Evolutionary conservation across 2,329 filamentous ascomycete genomes (phyloP).

Genomic region (Colletotrichum sp.): DNA sequence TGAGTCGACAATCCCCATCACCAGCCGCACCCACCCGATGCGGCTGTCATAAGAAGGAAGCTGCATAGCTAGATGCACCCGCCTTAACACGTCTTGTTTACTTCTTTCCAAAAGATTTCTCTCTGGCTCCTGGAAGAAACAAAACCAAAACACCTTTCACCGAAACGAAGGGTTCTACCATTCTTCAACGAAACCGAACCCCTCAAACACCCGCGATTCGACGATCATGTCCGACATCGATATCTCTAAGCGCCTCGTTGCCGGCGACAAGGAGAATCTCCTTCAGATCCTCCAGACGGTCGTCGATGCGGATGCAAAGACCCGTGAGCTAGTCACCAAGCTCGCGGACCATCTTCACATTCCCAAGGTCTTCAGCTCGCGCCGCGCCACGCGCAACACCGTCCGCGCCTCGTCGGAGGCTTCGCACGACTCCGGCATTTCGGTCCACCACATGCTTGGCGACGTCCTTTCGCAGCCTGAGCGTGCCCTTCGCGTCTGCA

Average conservation of each 20-base stretch:
- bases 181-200: not conserved
- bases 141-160: not conserved
- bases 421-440: not conserved
- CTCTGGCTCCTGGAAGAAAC: not conserved
- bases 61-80: not conserved
- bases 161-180: not conserved
- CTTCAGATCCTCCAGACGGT: not conserved
- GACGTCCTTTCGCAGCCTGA: not conserved
- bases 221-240: not conserved
- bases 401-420: not conserved
- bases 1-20: not conserved
- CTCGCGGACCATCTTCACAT: not conserved
- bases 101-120: not conserved
- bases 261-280: constrained; percentile 2
- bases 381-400: not conserved
- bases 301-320: not conserved
- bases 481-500: constrained; percentile 1
- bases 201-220: not conserved
- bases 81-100: not conserved
- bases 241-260: not conserved
- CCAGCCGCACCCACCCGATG: not conserved
- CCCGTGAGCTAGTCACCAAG: not conserved
- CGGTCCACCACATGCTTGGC: not conserved
- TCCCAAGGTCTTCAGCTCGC: not conserved
- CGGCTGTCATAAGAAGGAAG: not conserved